These are phyloP conservation scores for Chaetoceros muelleri DNA, from an alignment of 108 stramenopile species.

Conservation along the genomic window DNA sequence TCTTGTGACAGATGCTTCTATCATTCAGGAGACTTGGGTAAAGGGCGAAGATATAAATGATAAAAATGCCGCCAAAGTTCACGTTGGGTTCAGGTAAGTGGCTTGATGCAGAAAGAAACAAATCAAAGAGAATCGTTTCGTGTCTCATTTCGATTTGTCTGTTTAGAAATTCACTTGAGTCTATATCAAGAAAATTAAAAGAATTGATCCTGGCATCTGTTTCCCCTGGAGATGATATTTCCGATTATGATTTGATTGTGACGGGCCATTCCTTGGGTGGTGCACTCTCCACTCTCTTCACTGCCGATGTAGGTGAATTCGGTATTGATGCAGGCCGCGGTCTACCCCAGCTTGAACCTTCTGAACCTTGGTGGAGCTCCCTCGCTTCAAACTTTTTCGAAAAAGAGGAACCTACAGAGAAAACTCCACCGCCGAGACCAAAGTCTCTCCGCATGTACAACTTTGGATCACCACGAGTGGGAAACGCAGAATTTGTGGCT, in stretches of 20 bases:
- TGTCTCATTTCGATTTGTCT: neutral
- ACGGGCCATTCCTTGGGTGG: slow-evolving; percentile 81
- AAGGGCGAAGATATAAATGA: slow-evolving; percentile 56
- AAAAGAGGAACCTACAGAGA: slow-evolving; percentile 26
- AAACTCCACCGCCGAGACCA: slow-evolving; percentile 50
- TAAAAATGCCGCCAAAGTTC: slow-evolving; percentile 42
- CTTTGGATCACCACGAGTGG: slow-evolving; percentile 78
- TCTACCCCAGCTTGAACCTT: slow-evolving; percentile 48
- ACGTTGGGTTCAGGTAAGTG: slow-evolving; percentile 63
- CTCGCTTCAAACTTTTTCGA: slow-evolving; percentile 42
- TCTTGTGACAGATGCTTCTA: slow-evolving; percentile 69
- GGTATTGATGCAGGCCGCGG: slow-evolving; percentile 70
- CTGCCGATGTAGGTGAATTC: slow-evolving; percentile 62
- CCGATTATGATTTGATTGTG: slow-evolving; percentile 62
- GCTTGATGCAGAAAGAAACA: neutral
- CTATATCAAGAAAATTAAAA: slow-evolving; percentile 70
- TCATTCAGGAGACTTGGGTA: slow-evolving; percentile 66
- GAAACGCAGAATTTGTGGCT: slow-evolving; percentile 52
- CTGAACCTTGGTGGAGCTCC: slow-evolving; percentile 73
- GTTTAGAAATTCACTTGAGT: slow-evolving; percentile 57
- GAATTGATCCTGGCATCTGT: slow-evolving; percentile 58
- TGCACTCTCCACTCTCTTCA: slow-evolving; percentile 68
- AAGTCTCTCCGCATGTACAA: slow-evolving; percentile 64
- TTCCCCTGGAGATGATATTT: slow-evolving; percentile 37
- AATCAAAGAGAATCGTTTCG: neutral